Percentiles rank a stretch among this genome's conserved stretches.
These are phyloP conservation scores for Paecilomyces formosus DNA, from an alignment of 2,329 filamentous ascomycete species.

Conservation along the genomic window DNA sequence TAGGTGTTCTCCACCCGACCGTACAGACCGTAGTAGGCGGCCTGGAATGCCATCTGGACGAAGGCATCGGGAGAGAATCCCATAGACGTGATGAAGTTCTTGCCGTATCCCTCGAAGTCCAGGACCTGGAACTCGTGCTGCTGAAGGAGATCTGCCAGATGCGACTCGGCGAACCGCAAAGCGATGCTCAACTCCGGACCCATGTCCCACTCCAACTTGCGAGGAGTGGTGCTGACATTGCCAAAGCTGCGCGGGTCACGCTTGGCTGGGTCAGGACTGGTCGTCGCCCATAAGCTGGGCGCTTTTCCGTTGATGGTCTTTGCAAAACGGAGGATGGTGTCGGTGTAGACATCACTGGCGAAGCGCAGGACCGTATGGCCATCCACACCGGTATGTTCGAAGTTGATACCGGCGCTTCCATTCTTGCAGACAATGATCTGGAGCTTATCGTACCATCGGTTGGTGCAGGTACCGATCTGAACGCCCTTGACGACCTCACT, in stretches of 20 bases:
- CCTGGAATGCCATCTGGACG: slow-evolving; percentile 98
- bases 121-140: slow-evolving; percentile 94
- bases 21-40: slow-evolving; percentile 94
- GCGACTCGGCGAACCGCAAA: slow-evolving; percentile 88
- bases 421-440: slow-evolving; percentile 99
- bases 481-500: slow-evolving; percentile 87
- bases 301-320: slow-evolving; percentile 91
- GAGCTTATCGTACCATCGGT: slow-evolving; percentile 98
- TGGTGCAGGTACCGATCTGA: slow-evolving; percentile 95
- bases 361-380: slow-evolving; percentile 95
- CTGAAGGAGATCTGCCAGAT: slow-evolving; percentile 86
- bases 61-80: slow-evolving; percentile 96
- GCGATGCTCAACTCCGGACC: slow-evolving; percentile 83
- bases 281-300: slow-evolving; percentile 83
- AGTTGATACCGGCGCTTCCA: slow-evolving; percentile 96
- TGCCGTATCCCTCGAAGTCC: slow-evolving; percentile 83
- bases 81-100: slow-evolving; percentile 96
- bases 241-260: slow-evolving; percentile 86
- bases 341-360: slow-evolving; percentile 92
- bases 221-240: slow-evolving; percentile 85
- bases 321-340: slow-evolving; percentile 93
- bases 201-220: slow-evolving; percentile 98
- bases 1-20: slow-evolving; percentile 92
- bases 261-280: slow-evolving; percentile 86
- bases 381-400: slow-evolving; percentile 96